Evolutionary conservation across 78 protist species (phyloP).

Genomic region (Cyanophora paradoxa): DNA sequence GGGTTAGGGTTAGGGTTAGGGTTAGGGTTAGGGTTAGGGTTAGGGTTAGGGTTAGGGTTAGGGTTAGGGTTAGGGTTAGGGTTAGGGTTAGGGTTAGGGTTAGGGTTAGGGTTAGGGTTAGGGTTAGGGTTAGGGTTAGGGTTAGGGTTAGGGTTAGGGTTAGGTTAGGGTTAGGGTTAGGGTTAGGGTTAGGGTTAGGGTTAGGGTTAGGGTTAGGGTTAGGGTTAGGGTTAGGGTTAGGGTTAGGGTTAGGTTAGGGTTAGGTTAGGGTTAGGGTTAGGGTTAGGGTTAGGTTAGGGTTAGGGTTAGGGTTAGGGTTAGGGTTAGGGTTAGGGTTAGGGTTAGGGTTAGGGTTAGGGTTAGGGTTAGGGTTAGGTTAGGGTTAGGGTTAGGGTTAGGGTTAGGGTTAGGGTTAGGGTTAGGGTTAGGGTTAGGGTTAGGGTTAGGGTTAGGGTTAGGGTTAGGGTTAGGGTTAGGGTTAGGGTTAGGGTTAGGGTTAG

Average conservation of each 20-base stretch:
- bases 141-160: too few species aligned
- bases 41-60: not conserved
- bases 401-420: slow-evolving; percentile 7
- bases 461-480: slow-evolving; percentile 3
- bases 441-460: slow-evolving; percentile 12
- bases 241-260: slow-evolving; percentile 11
- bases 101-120: slow-evolving; percentile 10
- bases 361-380: too few species aligned
- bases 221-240: slow-evolving; percentile 11
- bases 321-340: slow-evolving; percentile 12
- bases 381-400: slow-evolving; percentile 8
- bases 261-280: slow-evolving; percentile 10
- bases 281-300: too few species aligned
- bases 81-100: slow-evolving; percentile 11
- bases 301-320: slow-evolving; percentile 11
- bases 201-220: slow-evolving; percentile 10
- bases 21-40: not conserved
- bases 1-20: not conserved
- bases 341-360: not conserved
- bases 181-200: too few species aligned
- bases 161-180: too few species aligned
- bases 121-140: slow-evolving; percentile 12
- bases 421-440: slow-evolving; percentile 8
- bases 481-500: not conserved
- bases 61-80: not conserved